Base-by-base conservation (phyloP, 2,329 filamentous ascomycete species). In the Xylariaceae sp. region DNA sequence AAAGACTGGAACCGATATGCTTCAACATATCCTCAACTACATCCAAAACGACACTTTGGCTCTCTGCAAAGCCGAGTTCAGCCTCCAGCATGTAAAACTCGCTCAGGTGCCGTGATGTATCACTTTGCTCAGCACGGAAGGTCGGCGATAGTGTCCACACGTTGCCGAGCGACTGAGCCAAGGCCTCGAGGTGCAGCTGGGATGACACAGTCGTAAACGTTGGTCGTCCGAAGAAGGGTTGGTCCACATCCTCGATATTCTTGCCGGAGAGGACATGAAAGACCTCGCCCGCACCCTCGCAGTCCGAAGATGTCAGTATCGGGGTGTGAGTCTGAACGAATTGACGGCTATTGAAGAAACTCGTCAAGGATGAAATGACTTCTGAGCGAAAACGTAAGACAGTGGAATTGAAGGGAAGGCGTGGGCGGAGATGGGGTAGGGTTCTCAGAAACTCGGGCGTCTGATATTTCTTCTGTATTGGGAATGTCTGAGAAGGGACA, bases 11-110 rank as follows among this genome's bases (percentile, higher is more conserved):
- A 55, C 66, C 66, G 61, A 80, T 61, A 68, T 75, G 74, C 42
- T 82, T 81, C 49, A 96, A 76, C 79, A 96, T 84, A 52, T 85
- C 77, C 70, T 97, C 90, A 2, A 90, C 81, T n/a, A 92, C 71
- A 54, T 85, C 77, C 80, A 95, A 94, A 63, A 99, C 77, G 30
- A 80, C 75, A 32, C 80, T 74, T 61, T 96, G 76, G 60, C 84
- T 75, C 46, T 88, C 78, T 42, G 86, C 81, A 69, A 96, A 96
- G 65, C 84, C 86, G 68, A 91, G 76, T 71, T 99, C 94, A 12
- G 86, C 91, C 72, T 99, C 94, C 2, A 99, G 81, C 94, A 99
- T 97, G 73, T 97, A 97, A 67, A 99, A 97, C 68, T 99, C 94
- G 74, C 90, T 96, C 58, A 99, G 77, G 72, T 99, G 94, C 31